Evolutionary conservation across 2,329 filamentous ascomycete genomes (phyloP), one percentile per base, ranked within the genome.

Genomic region (Alternaria metachromatica): DNA sequence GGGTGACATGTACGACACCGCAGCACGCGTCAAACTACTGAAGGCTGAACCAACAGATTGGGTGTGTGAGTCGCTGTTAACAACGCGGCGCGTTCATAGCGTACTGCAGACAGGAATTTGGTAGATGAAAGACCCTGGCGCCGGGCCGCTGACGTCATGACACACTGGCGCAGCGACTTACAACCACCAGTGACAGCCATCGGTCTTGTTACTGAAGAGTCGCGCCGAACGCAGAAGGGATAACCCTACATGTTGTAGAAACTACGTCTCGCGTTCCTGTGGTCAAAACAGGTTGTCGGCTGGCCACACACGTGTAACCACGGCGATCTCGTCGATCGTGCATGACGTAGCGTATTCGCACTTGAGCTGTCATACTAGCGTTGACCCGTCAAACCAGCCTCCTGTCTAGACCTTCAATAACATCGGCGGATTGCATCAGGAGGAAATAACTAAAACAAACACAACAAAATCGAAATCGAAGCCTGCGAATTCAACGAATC

Each of bases 401-500:
- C 13, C 37, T 18, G 33, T 43, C 30, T 59, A 26, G 43, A 51
- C 50, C 30, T 60, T 26, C 13, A 11, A 60, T 28, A 51, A 23
- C 33, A 51, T 45, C 21, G 23, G 0, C 9, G 3, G 49, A 37
- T 53, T 6, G 4, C 12, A 51, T n/a, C 18, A 21, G 26, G 26
- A 33, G 18, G 4, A 30, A n/a, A 66, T 60, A 54, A 54, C 49
- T 59, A 9, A 63, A 62, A 51, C 20, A 58, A 64, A 18, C 55
- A 28, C 62, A 64, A 55, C 61, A 64, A 60, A 57, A 51, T 43
- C 63, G 25, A 60, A 65, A 49, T 44, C 64, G 1, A 68, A 63
- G 30, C 6, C 30, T 4, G 33, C 51, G 8, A 67, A 65, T 3
- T 9, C 53, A 33, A 3, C 59, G 2, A 50, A 58, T 18, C 58